Percentiles rank a stretch among this genome's conserved stretches.
Evolutionary conservation across 352 stramenopile genomes (phyloP).

Genomic region (Phytophthora vignae): DNA sequence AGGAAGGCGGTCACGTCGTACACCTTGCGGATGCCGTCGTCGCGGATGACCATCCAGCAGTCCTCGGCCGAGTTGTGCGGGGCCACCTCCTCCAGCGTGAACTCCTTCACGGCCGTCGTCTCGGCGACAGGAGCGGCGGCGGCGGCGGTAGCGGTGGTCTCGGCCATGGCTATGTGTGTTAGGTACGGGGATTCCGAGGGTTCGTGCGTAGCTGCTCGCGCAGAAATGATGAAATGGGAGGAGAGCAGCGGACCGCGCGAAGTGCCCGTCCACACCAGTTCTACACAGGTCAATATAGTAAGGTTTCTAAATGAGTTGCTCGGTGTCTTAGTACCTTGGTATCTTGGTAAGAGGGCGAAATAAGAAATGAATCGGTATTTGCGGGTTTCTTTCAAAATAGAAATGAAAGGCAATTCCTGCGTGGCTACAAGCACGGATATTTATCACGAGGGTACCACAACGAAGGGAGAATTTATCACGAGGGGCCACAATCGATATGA

Average conservation of each 20-base stretch:
- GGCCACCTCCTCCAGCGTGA: conserved; percentile 93
- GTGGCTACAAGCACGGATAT: conserved; percentile 31
- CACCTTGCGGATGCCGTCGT: conserved; percentile 88
- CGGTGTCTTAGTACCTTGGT: neutral
- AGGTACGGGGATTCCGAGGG: conserved; percentile 28
- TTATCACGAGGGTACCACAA: no score
- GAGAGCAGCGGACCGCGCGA: conserved; percentile 1
- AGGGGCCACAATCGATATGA: no score
- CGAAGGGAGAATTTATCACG: no score
- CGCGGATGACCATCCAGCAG: conserved; percentile 88
- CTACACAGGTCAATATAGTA: neutral
- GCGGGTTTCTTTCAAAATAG: neutral
- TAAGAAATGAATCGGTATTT: neutral
- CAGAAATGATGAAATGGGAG: conserved; percentile 49
- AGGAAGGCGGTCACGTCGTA: conserved; percentile 99
- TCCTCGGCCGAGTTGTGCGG: conserved; percentile 84
- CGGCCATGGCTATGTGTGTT: conserved; percentile 21
- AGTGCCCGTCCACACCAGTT: neutral
- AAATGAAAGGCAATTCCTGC: conserved; percentile 3
- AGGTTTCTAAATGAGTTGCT: neutral
- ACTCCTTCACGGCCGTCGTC: conserved; percentile 74
- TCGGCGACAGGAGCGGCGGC: no score
- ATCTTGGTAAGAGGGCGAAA: no score
- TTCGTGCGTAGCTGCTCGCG: conserved; percentile 27
- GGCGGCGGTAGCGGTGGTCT: conserved; percentile 7